These are phyloP conservation scores for Ceratobasidium theobromae DNA, from an alignment of 1,284 basidiomycete species.

Conservation along the genomic window DNA sequence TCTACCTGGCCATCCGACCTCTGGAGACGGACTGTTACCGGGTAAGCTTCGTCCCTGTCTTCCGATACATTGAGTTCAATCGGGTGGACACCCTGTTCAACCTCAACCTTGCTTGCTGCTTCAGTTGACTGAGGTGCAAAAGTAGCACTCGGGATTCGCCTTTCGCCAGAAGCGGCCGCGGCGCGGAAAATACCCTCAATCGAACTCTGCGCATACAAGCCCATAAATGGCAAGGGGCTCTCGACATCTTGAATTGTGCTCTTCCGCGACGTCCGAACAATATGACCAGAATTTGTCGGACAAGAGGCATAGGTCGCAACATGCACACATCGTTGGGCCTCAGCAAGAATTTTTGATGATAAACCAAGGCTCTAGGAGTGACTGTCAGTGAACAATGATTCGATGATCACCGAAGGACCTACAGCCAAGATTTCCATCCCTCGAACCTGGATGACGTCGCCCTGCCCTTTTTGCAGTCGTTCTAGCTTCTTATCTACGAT, in stretches of 20 bases:
- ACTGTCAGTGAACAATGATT: not conserved
- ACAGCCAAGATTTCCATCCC: not conserved
- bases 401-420: not conserved
- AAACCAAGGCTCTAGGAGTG: conserved; percentile 1
- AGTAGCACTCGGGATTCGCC: not conserved
- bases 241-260: not conserved
- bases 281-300: not conserved
- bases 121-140: not conserved
- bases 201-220: not conserved
- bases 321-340: not conserved
- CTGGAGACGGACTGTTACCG: conserved; percentile 54
- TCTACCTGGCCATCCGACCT: conserved; percentile 45
- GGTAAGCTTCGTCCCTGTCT: conserved; percentile 49
- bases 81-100: conserved; percentile 60
- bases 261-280: not conserved
- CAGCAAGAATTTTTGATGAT: not conserved
- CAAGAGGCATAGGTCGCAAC: not conserved
- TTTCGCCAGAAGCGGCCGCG: conserved; percentile 48
- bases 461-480: not conserved
- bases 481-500: not conserved
- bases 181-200: conserved; percentile 68
- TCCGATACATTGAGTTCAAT: conserved; percentile 52
- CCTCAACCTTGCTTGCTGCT: conserved; percentile 50
- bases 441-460: not conserved
- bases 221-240: not conserved